Percentiles rank a stretch among this genome's conserved stretches.
Conservation (phyloP, 148 eudicot genomes). For the Talinum fruticosum region DNA sequence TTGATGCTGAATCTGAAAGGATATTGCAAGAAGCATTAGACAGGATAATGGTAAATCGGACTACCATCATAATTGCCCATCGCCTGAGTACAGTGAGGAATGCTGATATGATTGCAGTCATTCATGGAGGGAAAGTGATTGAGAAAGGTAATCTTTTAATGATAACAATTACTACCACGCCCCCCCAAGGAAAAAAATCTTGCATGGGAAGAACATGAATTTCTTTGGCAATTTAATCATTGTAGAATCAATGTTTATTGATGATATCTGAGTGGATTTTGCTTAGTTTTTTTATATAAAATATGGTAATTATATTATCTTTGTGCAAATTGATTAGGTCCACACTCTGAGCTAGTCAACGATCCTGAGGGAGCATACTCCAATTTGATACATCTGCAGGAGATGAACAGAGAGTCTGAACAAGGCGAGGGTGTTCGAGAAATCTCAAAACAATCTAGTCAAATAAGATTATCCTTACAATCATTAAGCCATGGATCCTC, state of each 20-base stretch:
- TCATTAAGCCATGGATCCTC: conserved; percentile 51
- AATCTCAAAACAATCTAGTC: conserved; percentile 40
- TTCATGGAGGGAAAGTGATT: conserved; percentile 68
- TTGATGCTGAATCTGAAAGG: conserved; percentile 82
- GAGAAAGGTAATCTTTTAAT: conserved; percentile 56
- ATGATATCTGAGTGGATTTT: background rate
- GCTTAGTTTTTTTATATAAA: background rate
- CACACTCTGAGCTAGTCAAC: conserved; percentile 54
- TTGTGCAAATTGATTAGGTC: conserved; percentile 28
- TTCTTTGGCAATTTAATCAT: background rate
- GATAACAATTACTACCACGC: background rate
- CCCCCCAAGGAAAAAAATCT: too few species aligned
- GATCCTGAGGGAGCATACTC: conserved; percentile 73
- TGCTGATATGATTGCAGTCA: conserved; percentile 75
- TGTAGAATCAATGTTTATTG: background rate
- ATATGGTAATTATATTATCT: background rate
- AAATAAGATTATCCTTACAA: conserved; percentile 33
- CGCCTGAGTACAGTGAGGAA: conserved; percentile 75
- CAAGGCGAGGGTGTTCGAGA: conserved; percentile 11
- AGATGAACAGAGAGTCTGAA: conserved; percentile 34
- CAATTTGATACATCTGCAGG: conserved; percentile 61
- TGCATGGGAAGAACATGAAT: background rate
- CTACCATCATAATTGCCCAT: conserved; percentile 79
- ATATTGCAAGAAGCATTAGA: conserved; percentile 84
- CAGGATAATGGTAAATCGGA: conserved; percentile 67